Conservation (phyloP, 345 rosid genomes). For the Eucalyptus caleyi region DNA sequence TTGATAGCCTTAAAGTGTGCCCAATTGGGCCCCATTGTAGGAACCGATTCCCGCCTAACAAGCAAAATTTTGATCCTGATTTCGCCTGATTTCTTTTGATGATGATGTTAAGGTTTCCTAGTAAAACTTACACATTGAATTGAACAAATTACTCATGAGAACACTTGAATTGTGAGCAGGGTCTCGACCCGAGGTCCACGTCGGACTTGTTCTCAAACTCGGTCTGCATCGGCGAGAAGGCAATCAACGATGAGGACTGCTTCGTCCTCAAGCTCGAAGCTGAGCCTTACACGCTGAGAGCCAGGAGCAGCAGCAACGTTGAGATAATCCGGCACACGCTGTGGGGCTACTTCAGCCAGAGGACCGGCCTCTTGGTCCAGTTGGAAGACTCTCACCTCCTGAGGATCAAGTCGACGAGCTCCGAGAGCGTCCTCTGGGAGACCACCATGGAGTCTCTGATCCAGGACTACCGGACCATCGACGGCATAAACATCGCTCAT, state of each 20-base stretch:
- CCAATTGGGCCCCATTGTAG: background rate
- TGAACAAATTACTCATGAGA: background rate
- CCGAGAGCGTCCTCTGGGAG: slow-evolving; percentile 69
- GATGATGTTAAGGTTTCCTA: background rate
- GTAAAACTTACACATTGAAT: background rate
- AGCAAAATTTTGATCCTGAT: background rate
- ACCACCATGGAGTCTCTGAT: slow-evolving; percentile 79
- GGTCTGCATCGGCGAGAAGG: slow-evolving; percentile 63
- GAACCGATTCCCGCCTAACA: background rate
- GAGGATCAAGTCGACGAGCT: slow-evolving; percentile 40
- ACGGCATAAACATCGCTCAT: slow-evolving; percentile 79
- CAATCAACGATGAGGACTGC: slow-evolving; percentile 60
- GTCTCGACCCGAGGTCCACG: slow-evolving; percentile 80
- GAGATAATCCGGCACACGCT: slow-evolving; percentile 75
- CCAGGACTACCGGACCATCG: slow-evolving; percentile 63
- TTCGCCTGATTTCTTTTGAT: background rate
- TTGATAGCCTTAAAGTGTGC: background rate
- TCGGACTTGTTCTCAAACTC: slow-evolving; percentile 60
- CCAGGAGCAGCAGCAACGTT: slow-evolving; percentile 57
- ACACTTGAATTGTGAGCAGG: slow-evolving; percentile 21
- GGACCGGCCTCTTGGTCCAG: slow-evolving; percentile 69
- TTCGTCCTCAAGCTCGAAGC: slow-evolving; percentile 72
- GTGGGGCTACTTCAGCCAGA: slow-evolving; percentile 92
- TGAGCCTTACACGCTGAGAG: slow-evolving; percentile 33
- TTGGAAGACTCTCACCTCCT: slow-evolving; percentile 80